Base-by-base conservation (phyloP, 345 rosid species). In the Citrus inodora region DNA sequence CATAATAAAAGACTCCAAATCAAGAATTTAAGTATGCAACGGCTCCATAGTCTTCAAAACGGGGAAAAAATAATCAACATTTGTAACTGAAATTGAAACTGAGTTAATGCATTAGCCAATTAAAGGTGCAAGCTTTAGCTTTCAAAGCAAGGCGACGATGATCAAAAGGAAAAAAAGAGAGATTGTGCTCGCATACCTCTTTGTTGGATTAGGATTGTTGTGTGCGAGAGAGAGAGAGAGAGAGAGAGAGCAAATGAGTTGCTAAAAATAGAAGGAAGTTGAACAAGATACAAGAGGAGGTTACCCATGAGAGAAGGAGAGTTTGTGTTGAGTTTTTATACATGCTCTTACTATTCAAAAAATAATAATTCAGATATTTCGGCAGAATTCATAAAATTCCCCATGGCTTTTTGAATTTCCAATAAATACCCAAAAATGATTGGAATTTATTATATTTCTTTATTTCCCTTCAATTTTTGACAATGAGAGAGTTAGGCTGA, bases 201-300 rank as follows among this genome's bases (percentile, higher is more conserved):
- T 48, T 16, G 33, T 40, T 69, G 61, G 6, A 16, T 38, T 24
- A 33, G 27, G 25, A 30, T 75, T 56, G 38, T 60, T 30, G 59
- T n/a, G 28, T 1, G 28, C 0, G 28, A 1, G 28, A 1, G 46
- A 73, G 38, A 53, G 62, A 63, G 38, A 30, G 3, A 58, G 76
- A 55, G 64, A 59, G 67, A 55, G 69, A 59, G 55, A 55, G 7
- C 38, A 77, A 59, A 61, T 19, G 68, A 37, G 69, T 66, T 71
- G 82, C 86, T 74, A 87, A 85, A 83, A 70, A 70, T 85, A 83
- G 82, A 59, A 80, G 72, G 65, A 69, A 64, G 80, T 73, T 73
- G 61, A 59, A 74, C 60, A 25, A 40, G 62, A 38, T 60, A 67
- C 59, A 70, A 46, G 74, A 72, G 75, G 81, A 79, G 82, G 84